Base-by-base conservation (phyloP, 805 yeast genomes). In the Scheffersomyces amazonensis region DNA sequence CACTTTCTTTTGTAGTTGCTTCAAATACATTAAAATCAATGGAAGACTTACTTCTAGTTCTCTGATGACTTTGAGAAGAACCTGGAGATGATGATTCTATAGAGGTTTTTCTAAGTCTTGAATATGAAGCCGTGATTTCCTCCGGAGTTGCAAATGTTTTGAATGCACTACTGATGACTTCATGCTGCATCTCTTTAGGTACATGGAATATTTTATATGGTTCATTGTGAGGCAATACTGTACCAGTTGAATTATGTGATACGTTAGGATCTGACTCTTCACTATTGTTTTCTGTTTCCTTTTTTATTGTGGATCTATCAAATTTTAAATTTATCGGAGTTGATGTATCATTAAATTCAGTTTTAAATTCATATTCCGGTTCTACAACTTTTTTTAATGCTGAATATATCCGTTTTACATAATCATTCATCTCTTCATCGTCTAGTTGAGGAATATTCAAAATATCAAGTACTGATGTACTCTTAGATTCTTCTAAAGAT, bases 111-210 rank as follows among this genome's bases (percentile, higher is more conserved):
- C 17, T 27, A n/a, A 6, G 17, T 5, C 17, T 39, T 25, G 39
- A 30, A 20, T 47, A 45, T 5, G 44, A 39, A 30, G 34, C 43
- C 15, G 34, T 29, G 24, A 43, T 38, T 25, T 44, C 53, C 13
- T 29, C 36, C 16, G 40, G 32, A 5, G 46, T 21, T 20, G 33
- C 39, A 33, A 48, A 46, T 2, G 53, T 39, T 17, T 34, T 32
- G 18, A 47, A 46, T 9, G 49, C 44, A 16, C n/a, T 30, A 7
- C 21, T 32, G 10, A 20, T 28, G 7, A 13, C 19, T 21, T 24
- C 33, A 21, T 16, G 12, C 18, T 19, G 25, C 31, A 34, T 16
- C 11, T 39, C 36, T 35, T 36, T 39, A 3, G 33, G 25, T 7
- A 20, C 25, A 15, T 27, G 30, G 15, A 13, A 27, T 24, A 34